A percentile compares a stretch with the other conserved stretches of the same genome.
phyloP scores from a whole-genome alignment of 1,284 basidiomycete species.

The Sphagnurus paluster region DNA sequence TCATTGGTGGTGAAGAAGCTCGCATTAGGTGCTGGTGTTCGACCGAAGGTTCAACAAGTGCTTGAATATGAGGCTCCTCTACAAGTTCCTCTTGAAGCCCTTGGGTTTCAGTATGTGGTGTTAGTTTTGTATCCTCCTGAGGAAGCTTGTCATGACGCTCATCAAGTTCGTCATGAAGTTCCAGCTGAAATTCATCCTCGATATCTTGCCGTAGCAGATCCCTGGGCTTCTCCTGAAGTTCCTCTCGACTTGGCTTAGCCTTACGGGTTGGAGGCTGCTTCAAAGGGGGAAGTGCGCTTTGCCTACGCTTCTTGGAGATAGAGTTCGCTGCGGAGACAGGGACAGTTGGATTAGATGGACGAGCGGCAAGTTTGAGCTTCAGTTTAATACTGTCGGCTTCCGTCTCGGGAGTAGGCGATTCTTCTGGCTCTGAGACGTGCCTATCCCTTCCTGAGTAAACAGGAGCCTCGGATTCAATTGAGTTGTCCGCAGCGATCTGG shows the following conservation, averaged over 20 bases:
- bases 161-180: no score
- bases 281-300: slow-evolving; percentile 12
- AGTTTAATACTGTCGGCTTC: slow-evolving; percentile 35
- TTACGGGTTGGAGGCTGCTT: slow-evolving; percentile 6
- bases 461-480: slow-evolving; percentile 14
- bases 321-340: slow-evolving; percentile 12
- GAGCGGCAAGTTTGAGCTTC: slow-evolving; percentile 35
- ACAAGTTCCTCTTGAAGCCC: no score
- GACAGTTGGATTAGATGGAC: slow-evolving; percentile 9
- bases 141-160: no score
- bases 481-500: slow-evolving; percentile 9
- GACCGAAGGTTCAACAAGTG: no score
- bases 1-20: neutral
- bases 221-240: no score
- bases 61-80: no score
- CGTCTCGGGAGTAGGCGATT: slow-evolving; percentile 15
- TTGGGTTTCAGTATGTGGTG: no score
- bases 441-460: slow-evolving; percentile 8
- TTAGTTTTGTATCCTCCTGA: no score
- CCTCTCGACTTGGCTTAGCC: slow-evolving; percentile 2
- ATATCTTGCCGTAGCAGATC: no score
- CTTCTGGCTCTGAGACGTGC: slow-evolving; percentile 5
- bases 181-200: no score
- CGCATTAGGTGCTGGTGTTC: no score
- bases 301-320: slow-evolving; percentile 16